Evolutionary conservation across 352 stramenopile genomes (phyloP).

Genomic region (Globisporangium ultimum): DNA sequence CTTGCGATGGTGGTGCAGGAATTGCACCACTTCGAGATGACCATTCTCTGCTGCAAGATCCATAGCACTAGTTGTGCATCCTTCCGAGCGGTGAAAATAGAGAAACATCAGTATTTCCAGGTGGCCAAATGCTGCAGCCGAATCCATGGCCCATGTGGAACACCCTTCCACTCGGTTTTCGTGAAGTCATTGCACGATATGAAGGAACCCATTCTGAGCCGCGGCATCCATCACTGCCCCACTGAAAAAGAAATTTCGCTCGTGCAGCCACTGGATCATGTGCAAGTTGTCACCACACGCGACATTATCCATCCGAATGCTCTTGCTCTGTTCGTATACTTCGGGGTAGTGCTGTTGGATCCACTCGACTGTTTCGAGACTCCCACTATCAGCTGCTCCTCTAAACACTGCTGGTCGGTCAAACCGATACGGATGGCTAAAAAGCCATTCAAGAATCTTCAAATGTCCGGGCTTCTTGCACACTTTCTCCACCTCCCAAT

Average conservation of each 20-base stretch:
- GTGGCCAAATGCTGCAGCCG: slow-evolving; percentile 6
- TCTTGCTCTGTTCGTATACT: slow-evolving; percentile 4
- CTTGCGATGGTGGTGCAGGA: slow-evolving; percentile 7
- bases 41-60: slow-evolving; percentile 9
- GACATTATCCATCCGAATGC: slow-evolving; percentile 6
- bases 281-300: neutral
- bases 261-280: slow-evolving; percentile 13
- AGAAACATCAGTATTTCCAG: slow-evolving; percentile 6
- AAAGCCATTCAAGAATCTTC: slow-evolving; percentile 5
- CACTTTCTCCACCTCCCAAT: slow-evolving; percentile 1
- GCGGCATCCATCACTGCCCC: neutral
- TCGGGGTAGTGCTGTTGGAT: slow-evolving; percentile 2
- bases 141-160: slow-evolving; percentile 7
- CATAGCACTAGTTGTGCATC: slow-evolving; percentile 5
- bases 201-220: slow-evolving; percentile 1
- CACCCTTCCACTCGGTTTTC: slow-evolving; percentile 8
- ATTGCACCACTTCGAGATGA: slow-evolving; percentile 6
- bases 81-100: slow-evolving; percentile 5
- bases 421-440: neutral
- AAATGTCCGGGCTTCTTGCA: slow-evolving; percentile 1
- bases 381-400: slow-evolving; percentile 1
- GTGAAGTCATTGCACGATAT: slow-evolving; percentile 3
- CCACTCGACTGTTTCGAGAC: slow-evolving; percentile 1
- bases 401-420: slow-evolving; percentile 1
- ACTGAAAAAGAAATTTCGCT: slow-evolving; percentile 5